Evolutionary conservation across 108 stramenopile species (phyloP).

Genomic region (Nitzschia putrida): DNA sequence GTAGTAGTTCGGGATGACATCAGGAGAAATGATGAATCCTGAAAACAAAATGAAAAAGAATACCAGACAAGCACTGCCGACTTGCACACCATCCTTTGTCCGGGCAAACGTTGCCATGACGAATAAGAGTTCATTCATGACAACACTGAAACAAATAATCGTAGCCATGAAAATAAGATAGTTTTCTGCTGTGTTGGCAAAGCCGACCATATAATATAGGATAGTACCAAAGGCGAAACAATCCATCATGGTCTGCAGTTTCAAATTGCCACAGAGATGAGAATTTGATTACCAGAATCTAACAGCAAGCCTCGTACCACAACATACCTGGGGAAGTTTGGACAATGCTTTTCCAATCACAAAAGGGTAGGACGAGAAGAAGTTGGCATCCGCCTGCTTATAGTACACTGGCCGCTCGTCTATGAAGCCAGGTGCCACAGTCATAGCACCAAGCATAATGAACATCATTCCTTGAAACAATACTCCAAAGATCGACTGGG

Average conservation of each 20-base stretch:
- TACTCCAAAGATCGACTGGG: constrained; percentile 48
- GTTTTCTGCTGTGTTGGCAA: constrained; percentile 39
- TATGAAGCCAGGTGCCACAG: constrained; percentile 70
- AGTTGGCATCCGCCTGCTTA: constrained; percentile 85
- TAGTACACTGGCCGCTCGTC: constrained; percentile 77
- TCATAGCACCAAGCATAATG: constrained; percentile 77
- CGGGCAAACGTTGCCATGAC: constrained; percentile 52
- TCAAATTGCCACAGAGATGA: background rate
- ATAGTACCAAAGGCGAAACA: constrained; percentile 68
- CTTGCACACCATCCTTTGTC: constrained; percentile 37
- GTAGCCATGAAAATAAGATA: constrained; percentile 47
- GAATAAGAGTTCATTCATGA: constrained; percentile 52
- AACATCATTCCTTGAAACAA: constrained; percentile 67
- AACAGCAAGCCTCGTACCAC: background rate
- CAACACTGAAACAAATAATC: constrained; percentile 44
- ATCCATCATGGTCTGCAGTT: constrained; percentile 44
- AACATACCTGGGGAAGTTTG: constrained; percentile 53
- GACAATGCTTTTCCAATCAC: constrained; percentile 61
- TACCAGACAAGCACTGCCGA: constrained; percentile 48
- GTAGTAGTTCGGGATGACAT: constrained; percentile 60
- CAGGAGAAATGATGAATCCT: constrained; percentile 69
- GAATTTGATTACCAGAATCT: background rate
- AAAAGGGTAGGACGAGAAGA: constrained; percentile 72
- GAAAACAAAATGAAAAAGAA: constrained; percentile 63
- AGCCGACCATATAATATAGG: constrained; percentile 71